Conservation (phyloP, 768 basidiomycete genomes). For the Amyloporia xantha region DNA sequence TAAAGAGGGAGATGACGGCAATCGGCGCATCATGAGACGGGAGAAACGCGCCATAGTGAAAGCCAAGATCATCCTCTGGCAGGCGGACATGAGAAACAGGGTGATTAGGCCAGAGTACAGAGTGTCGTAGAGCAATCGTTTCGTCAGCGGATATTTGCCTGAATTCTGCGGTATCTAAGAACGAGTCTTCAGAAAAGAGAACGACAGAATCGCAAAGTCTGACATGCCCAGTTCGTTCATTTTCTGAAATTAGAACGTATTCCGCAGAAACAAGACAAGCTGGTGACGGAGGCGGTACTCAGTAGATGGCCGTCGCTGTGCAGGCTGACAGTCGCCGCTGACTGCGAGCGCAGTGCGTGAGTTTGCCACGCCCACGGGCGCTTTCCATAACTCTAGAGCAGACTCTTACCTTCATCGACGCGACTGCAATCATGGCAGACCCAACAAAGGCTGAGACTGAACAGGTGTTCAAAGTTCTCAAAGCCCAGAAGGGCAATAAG, state of each 20-base stretch:
- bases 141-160: constrained; percentile 32
- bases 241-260: neutral
- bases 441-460: constrained; percentile 85
- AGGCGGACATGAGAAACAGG: constrained; percentile 41
- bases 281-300: too few relatives aligned
- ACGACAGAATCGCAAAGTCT: neutral
- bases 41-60: constrained; percentile 54
- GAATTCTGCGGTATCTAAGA: constrained; percentile 18
- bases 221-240: neutral
- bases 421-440: constrained; percentile 46
- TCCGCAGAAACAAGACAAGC: too few relatives aligned
- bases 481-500: constrained; percentile 85
- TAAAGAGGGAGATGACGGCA: constrained; percentile 53
- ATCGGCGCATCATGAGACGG: constrained; percentile 29
- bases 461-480: constrained; percentile 76
- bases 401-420: too few relatives aligned
- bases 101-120: constrained; percentile 51
- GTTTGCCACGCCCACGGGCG: too few relatives aligned
- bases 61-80: constrained; percentile 43
- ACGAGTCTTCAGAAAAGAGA: neutral
- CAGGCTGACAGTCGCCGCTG: too few relatives aligned
- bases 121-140: constrained; percentile 47
- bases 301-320: too few relatives aligned
- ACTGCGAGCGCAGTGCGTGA: too few relatives aligned
- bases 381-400: too few relatives aligned